A percentile compares a stretch with the other conserved stretches of the same genome.
Conservation (phyloP, 2,329 filamentous ascomycete species). For the Alternaria gansuensis region DNA sequence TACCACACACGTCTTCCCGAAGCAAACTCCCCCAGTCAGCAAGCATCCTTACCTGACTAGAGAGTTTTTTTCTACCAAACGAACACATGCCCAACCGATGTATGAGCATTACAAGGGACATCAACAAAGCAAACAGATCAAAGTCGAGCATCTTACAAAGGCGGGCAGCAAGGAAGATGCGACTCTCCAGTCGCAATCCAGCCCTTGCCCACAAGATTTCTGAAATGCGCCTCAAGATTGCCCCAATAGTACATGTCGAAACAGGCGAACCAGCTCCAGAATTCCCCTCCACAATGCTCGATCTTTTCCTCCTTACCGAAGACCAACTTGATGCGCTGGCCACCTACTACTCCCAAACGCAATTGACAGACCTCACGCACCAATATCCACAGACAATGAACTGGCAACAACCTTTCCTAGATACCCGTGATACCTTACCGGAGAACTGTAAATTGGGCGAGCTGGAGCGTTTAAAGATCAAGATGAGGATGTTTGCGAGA, state of each 20-base stretch:
- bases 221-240: conserved; percentile 71
- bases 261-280: conserved; percentile 69
- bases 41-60: neutral
- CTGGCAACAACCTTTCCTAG: conserved; percentile 62
- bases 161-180: conserved; percentile 20
- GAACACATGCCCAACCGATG: conserved; percentile 18
- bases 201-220: conserved; percentile 68
- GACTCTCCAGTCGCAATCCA: conserved; percentile 47
- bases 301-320: conserved; percentile 78
- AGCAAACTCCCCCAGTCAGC: conserved; percentile 20
- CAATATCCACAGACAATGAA: conserved; percentile 74
- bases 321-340: conserved; percentile 74
- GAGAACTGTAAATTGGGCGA: conserved; percentile 45
- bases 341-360: conserved; percentile 76
- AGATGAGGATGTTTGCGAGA: conserved; percentile 74
- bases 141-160: conserved; percentile 23
- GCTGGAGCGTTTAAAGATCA: conserved; percentile 58
- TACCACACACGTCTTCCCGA: conserved; percentile 11
- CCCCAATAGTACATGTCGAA: conserved; percentile 68
- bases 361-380: conserved; percentile 57
- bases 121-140: conserved; percentile 25
- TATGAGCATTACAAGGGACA: conserved; percentile 24
- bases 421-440: conserved; percentile 27
- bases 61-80: neutral
- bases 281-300: conserved; percentile 73